Evolutionary conservation across 306 rosid species (phyloP), one percentile per base, ranked within the genome.

Genomic region (Cicer yamashitae): DNA sequence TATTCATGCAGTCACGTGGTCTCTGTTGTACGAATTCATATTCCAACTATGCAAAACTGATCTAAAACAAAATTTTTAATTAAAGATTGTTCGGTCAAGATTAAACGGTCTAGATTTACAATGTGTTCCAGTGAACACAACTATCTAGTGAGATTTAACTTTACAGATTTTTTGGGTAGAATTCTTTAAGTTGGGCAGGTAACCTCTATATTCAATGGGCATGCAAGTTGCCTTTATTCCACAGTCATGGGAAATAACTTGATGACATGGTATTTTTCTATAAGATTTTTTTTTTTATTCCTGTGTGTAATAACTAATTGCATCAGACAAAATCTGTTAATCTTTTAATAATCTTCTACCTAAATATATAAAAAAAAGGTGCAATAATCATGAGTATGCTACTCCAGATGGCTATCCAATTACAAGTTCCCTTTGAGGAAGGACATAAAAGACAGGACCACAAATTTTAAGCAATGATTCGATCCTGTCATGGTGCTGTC

Each of bases 401-500:
- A 5, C 62, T 60, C 76, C 70, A 72, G 77, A 52, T 77, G 77
- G 79, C 48, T 4, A 13, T 74, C 60, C 22, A 54, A 70, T 78
- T 47, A 40, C 57, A 61, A 74, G 54, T 65, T 65, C 69, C 81
- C 71, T 68, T 68, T 38, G 46, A 14, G 75, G 67, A 22, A 62
- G 68, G 71, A 70, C 61, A 60, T 47, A 17, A 14, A 50, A 41
- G 67, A 48, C 34, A 60, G 82, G 81, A 61, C 82, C 84, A 60
- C 82, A 63, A 40, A 20, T 15, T 45, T 62, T 53, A 38, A 61
- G 67, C 61, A 63, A 14, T 63, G 71, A 74, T 73, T 18, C 10
- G 39, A 73, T 51, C 60, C 52, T 67, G 20, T 25, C 52, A 67
- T 62, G 47, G 83, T 80, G 88, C 73, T 59, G 48, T 81, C 76